Evolutionary conservation across 129 eudicot genomes (phyloP), one percentile per base, ranked within the genome.

Genomic region (Rutidosis leptorrhynchoides): DNA sequence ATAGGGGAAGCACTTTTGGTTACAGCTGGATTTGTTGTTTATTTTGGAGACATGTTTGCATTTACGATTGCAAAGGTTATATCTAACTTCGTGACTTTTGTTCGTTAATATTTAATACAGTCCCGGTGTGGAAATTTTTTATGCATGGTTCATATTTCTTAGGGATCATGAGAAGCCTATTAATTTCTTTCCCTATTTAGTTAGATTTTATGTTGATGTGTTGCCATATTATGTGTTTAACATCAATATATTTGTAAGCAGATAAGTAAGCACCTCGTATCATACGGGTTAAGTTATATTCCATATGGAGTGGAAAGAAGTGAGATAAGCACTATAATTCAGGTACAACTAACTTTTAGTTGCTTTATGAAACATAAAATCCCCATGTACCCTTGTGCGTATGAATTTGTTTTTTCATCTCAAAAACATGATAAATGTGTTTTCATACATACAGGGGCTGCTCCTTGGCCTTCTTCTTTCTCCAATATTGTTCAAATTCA

Each of bases 1-100:
- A 20, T 74, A 92, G 98, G 98, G 55, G 98, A 93, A 69, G 88
- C 92, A 22, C 95, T 88, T 74, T 77, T 93, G 81, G 95, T 88
- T 59, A 93, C 95, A 65, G 68, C 81, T 71, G 98, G 98, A 32
- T 87, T 86, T 77, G 87, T 84, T 62, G 74, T 84, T 28, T 93
- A 93, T 84, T 83, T 82, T 33, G 96, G 96, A 21, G 98, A 93
- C 82, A 83, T 88, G 87, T 60, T 84, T 67, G 80, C 84, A 49
- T 76, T 60, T 73, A 93, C 95, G 5, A 62, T 62, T 62, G 48
- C 85, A 9, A 85, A 92, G 86, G 95, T 84, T 66, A 62, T 63
- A 16, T 57, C 37, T 54, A 4, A 62, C 27, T 52, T 72, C 63
- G 22, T 24, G 32, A 43, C 2, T 5, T 24, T 33, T 72, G 0